Evolutionary conservation across 176 grass and related monocot species (phyloP).

Genomic region (Avena eriantha): DNA sequence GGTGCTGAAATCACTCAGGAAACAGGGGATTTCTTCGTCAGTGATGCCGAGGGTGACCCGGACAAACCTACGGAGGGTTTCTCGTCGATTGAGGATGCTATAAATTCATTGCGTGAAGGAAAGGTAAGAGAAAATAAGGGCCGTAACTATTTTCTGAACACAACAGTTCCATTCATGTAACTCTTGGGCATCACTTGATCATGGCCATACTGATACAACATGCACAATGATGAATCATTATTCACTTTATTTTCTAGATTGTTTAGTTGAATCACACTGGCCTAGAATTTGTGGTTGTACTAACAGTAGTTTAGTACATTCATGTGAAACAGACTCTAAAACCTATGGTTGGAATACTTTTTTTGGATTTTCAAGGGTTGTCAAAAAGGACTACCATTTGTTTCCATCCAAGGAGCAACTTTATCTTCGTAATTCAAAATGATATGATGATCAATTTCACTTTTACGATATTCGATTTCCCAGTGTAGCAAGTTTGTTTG

Average conservation of each 20-base stretch:
- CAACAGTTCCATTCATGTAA: not conserved
- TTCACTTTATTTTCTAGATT: not conserved
- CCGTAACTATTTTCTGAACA: not conserved
- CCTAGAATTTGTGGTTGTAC: not conserved
- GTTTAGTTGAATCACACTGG: not conserved
- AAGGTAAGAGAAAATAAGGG: slow-evolving; percentile 49
- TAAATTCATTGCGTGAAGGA: slow-evolving; percentile 64
- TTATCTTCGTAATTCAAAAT: not conserved
- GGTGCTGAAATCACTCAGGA: slow-evolving; percentile 91
- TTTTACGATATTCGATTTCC: not conserved
- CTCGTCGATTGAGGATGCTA: slow-evolving; percentile 79
- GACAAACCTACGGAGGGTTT: slow-evolving; percentile 81
- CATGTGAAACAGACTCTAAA: not conserved
- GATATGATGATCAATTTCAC: not conserved
- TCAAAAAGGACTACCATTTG: not conserved
- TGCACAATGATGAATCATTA: not conserved
- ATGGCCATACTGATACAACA: not conserved
- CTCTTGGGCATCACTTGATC: slow-evolving; percentile 14
- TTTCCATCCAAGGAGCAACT: not conserved
- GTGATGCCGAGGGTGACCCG: slow-evolving; percentile 79
- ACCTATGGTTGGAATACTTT: not conserved
- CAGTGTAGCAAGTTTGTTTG: not conserved
- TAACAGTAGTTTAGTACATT: not conserved
- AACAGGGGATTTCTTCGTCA: slow-evolving; percentile 83
- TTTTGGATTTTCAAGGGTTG: not conserved